phyloP scores from a whole-genome alignment of 176 grass and related monocot species.

The Eragrostis curvula region DNA sequence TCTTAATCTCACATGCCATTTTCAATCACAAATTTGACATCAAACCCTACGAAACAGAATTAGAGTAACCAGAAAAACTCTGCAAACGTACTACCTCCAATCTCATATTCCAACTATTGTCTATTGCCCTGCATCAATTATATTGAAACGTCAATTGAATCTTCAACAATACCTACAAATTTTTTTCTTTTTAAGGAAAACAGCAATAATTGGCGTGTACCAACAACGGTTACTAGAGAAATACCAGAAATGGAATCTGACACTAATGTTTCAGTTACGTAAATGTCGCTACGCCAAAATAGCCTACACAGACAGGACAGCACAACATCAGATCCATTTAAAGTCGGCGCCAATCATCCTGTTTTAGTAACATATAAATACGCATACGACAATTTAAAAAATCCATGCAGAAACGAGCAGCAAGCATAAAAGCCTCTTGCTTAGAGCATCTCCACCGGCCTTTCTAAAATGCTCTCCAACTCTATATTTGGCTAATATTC shows the following conservation, averaged over 20 bases:
- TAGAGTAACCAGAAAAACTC: not conserved
- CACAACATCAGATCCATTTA: not conserved
- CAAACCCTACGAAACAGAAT: not conserved
- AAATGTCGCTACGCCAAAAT: not conserved
- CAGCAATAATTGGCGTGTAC: not conserved
- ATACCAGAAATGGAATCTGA: constrained; percentile 5
- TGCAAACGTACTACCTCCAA: not conserved
- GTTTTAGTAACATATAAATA: not conserved
- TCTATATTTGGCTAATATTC: too few species aligned
- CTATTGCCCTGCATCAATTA: not conserved
- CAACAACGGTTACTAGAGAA: not conserved
- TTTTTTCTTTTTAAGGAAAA: not conserved
- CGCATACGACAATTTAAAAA: not conserved
- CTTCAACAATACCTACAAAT: not conserved
- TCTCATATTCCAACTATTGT: not conserved
- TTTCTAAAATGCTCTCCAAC: too few species aligned
- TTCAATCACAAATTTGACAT: not conserved
- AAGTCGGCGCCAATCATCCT: not conserved
- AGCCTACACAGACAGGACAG: not conserved
- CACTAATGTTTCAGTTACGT: not conserved
- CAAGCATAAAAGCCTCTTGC: constrained; percentile 9
- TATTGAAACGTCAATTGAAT: not conserved
- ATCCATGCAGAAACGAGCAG: not conserved
- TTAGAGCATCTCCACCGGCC: too few species aligned
- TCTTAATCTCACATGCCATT: not conserved